Evolutionary conservation across 768 basidiomycete genomes (phyloP), one percentile per base, ranked within the genome.

Genomic region (Trametes villosa): DNA sequence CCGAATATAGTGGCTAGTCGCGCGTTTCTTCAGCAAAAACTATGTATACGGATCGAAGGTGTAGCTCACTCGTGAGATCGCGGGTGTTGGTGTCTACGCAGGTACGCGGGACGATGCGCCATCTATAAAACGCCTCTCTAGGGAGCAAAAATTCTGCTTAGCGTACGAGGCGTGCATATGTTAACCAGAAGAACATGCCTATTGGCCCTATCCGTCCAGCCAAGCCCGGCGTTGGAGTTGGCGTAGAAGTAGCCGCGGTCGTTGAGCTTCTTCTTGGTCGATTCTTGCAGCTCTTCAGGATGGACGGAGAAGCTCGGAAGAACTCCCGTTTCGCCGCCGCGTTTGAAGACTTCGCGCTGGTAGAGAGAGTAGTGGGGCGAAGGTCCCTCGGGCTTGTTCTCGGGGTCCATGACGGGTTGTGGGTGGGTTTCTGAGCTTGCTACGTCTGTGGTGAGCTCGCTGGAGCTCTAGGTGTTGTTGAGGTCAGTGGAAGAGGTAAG

Each of bases 61-160:
- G 26, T n/a, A 34, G 65, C 76, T 36, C 46, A 79, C 78, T 77
- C 18, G 75, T 79, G 9, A 85, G 70, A 62, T 81, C 79, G n/a
- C 83, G 76, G 0, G 73, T 75, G 59, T 76, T 79, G 0, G 77
- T 80, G 63, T 85, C 79, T 9, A 83, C 79, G n/a, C 85, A 78
- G 76, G 84, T 75, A 12, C 82, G 78, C 9, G 84, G 84, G 22
- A 86, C 71, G 62, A 87, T 83, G 40, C 78, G 76, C 80, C 82
- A 85, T 18, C 76, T 72, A 59, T 82, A 80, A 67, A 85, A 81
- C 0, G 84, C 83, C 62, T 82, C 80, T 46, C 80, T 75, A 58
- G 27, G 20, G 22, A 49, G 15, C 6, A 20, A 12, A n/a, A 31
- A 13, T 18, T 17, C 17, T 2, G 7, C 26, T 20, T 8, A 49